phyloP scores from a whole-genome alignment of 331 rosid species.

The Phaseolus coccineus region DNA sequence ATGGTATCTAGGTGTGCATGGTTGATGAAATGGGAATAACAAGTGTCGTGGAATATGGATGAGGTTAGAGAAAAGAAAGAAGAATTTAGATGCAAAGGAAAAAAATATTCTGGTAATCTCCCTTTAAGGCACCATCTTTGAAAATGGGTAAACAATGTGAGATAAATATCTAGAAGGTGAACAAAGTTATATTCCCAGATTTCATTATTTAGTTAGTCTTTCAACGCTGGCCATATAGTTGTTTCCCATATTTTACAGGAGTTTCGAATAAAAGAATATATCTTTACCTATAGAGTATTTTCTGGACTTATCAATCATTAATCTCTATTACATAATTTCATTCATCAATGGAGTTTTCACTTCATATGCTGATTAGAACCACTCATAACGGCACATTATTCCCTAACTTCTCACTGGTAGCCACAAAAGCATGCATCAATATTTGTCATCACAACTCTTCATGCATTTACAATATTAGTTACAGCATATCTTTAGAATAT shows the following conservation, averaged over 20 bases:
- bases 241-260: conserved; percentile 36
- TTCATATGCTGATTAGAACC: conserved; percentile 27
- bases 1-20: conserved; percentile 63
- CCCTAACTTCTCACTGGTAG: conserved; percentile 29
- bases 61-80: conserved; percentile 49
- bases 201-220: conserved; percentile 42
- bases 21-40: conserved; percentile 62
- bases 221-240: conserved; percentile 28
- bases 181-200: conserved; percentile 57
- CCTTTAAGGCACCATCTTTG: conserved; percentile 47
- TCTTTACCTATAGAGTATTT: no score
- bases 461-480: neutral
- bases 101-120: conserved; percentile 64
- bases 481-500: neutral
- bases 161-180: conserved; percentile 45
- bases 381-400: conserved; percentile 38
- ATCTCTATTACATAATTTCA: no score
- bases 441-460: neutral
- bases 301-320: neutral
- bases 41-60: conserved; percentile 53
- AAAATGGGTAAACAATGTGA: conserved; percentile 52
- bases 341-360: no score
- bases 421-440: conserved; percentile 16
- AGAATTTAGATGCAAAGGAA: conserved; percentile 61
- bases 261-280: conserved; percentile 44